Conservation (phyloP, 257 asterid genomes). For the Solanum infundibuliforme region DNA sequence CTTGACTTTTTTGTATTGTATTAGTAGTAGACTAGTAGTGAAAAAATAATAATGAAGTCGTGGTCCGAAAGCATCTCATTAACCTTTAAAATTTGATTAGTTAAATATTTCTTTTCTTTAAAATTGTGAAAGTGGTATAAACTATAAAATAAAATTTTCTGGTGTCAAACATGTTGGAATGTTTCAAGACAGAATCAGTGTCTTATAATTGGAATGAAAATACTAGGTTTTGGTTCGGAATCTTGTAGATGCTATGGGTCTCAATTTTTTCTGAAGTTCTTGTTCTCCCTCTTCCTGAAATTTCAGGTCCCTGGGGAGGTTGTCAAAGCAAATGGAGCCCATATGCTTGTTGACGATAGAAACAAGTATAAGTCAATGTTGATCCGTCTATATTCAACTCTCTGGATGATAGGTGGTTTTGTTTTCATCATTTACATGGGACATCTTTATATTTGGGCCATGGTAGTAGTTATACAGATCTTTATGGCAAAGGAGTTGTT, state of each 20-base stretch:
- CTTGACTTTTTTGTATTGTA: background rate
- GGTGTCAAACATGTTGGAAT: background rate
- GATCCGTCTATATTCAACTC: conserved; percentile 66
- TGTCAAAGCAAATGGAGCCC: conserved; percentile 41
- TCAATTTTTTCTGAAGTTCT: conserved; percentile 2
- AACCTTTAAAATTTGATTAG: background rate
- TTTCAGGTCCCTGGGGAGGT: conserved; percentile 60
- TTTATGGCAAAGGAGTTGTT: conserved; percentile 90
- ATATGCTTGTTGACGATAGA: conserved; percentile 64
- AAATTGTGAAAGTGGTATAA: background rate
- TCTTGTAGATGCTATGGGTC: background rate
- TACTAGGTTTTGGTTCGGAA: background rate
- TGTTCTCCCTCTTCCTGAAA: conserved; percentile 2
- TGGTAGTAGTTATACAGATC: conserved; percentile 85
- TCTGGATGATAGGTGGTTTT: conserved; percentile 98
- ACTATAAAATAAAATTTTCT: background rate
- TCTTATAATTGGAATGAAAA: background rate
- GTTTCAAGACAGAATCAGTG: background rate
- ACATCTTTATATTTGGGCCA: conserved; percentile 92
- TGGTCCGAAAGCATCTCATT: background rate
- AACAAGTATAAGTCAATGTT: conserved; percentile 92
- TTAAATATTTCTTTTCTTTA: background rate
- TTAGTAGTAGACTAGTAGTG: background rate
- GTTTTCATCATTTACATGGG: conserved; percentile 78
- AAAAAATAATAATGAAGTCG: background rate